Conservation (phyloP, 75 land plant species). For the Pinus tabuliformis region DNA sequence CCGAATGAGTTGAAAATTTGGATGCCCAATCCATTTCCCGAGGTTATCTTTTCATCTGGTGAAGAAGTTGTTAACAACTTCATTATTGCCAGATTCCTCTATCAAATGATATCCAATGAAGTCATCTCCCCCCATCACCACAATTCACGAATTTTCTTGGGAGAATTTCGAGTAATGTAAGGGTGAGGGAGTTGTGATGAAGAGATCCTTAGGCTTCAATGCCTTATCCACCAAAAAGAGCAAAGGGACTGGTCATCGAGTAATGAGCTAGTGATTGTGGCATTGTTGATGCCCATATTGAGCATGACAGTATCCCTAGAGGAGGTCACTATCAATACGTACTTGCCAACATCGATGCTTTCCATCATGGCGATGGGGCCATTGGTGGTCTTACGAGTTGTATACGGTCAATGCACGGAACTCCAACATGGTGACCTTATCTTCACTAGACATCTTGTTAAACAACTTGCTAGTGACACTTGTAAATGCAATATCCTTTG, state of each 20-base stretch:
- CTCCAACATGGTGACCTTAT: constrained; percentile 22
- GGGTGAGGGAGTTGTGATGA: constrained; percentile 18
- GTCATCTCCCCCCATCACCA: too few relatives aligned
- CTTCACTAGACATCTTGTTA: constrained; percentile 42
- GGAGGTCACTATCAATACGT: constrained; percentile 32
- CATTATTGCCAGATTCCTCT: too few relatives aligned
- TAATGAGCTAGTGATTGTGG: constrained; percentile 33
- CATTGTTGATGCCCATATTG: constrained; percentile 32
- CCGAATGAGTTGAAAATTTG: too few relatives aligned
- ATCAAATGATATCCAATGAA: too few relatives aligned
- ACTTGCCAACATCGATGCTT: constrained; percentile 26
- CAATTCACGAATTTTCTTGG: too few relatives aligned
- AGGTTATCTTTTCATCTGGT: too few relatives aligned
- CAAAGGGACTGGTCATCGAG: constrained; percentile 36
- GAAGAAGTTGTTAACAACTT: too few relatives aligned
- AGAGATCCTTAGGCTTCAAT: constrained; percentile 7
- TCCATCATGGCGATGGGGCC: constrained; percentile 15
- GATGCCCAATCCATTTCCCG: too few relatives aligned
- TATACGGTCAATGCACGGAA: constrained; percentile 45
- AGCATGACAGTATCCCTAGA: constrained; percentile 36
- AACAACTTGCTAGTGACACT: constrained; percentile 20
- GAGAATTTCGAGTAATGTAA: background rate
- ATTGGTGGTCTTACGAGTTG: constrained; percentile 40
- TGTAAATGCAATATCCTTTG: constrained; percentile 46
- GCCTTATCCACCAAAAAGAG: constrained; percentile 40